These are phyloP conservation scores for Neofusicoccum umdonicola DNA, from an alignment of 2,329 filamentous ascomycete genomes.

Conservation along the genomic window DNA sequence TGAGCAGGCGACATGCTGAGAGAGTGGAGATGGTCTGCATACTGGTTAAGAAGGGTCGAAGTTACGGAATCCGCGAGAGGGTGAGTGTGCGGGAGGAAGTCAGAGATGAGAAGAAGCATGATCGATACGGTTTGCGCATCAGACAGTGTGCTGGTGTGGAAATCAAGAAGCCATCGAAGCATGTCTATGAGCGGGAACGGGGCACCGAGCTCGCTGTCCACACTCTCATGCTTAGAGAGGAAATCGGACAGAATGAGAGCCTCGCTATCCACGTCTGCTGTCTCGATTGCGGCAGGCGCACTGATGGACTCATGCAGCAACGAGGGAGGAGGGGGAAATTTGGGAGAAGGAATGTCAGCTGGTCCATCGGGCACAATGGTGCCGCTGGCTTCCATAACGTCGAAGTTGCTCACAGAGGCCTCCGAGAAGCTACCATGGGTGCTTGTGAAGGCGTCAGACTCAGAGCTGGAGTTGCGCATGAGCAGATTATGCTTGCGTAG, in stretches of 20 bases:
- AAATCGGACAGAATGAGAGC: conserved; percentile 38
- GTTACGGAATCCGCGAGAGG: conserved; percentile 28
- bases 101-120: conserved; percentile 46
- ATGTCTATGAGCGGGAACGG: conserved; percentile 44
- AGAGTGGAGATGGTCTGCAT: conserved; percentile 39
- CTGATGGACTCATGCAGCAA: background rate
- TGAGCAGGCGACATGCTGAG: conserved; percentile 39
- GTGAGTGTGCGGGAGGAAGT: conserved; percentile 45
- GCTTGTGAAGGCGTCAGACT: conserved; percentile 37
- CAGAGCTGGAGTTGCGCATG: conserved; percentile 39
- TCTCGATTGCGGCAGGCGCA: conserved; percentile 23
- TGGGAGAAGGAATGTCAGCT: conserved; percentile 9
- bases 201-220: conserved; percentile 32
- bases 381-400: conserved; percentile 42
- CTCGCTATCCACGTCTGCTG: conserved; percentile 22
- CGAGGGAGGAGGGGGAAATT: background rate
- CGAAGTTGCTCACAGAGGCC: conserved; percentile 28
- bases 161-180: conserved; percentile 41
- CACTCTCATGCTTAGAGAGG: conserved; percentile 28
- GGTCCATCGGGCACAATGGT: conserved; percentile 39
- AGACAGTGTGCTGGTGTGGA: conserved; percentile 40
- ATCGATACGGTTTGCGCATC: conserved; percentile 49
- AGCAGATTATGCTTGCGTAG: conserved; percentile 41
- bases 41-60: conserved; percentile 32
- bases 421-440: conserved; percentile 30